phyloP scores from a whole-genome alignment of 2,329 filamentous ascomycete genomes.

The Ceratocystis cubensis region DNA sequence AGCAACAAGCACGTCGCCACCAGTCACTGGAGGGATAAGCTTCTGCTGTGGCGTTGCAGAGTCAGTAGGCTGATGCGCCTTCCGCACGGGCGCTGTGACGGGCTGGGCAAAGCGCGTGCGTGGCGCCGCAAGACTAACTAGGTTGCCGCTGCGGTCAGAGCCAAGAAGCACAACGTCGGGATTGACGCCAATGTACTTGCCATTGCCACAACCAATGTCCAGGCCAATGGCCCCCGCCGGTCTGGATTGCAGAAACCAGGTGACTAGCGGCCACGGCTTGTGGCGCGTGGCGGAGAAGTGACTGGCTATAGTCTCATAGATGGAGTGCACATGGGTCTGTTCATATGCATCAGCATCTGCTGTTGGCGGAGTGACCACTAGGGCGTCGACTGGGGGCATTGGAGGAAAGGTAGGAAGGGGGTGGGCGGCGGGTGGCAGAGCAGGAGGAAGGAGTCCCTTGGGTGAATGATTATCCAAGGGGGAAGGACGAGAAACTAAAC shows the following conservation, averaged over 20 bases:
- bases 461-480: not conserved
- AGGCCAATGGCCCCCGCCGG: constrained; percentile 64
- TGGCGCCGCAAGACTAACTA: constrained; percentile 65
- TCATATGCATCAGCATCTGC: constrained; percentile 50
- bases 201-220: constrained; percentile 92
- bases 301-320: constrained; percentile 77
- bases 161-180: constrained; percentile 64
- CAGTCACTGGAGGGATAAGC: constrained; percentile 24
- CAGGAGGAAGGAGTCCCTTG: not conserved
- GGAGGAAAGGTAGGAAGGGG: not conserved
- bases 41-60: constrained; percentile 19
- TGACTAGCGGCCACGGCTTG: constrained; percentile 86
- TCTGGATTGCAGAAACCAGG: constrained; percentile 57
- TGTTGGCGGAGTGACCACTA: not conserved
- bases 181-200: constrained; percentile 83
- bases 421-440: not conserved
- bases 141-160: constrained; percentile 59
- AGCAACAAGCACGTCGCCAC: constrained; percentile 61
- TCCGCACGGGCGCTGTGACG: constrained; percentile 38
- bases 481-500: not conserved
- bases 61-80: constrained; percentile 26
- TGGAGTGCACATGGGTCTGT: constrained; percentile 71
- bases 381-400: not conserved
- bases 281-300: constrained; percentile 72
- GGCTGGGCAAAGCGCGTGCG: constrained; percentile 4